A percentile compares a stretch with the other conserved stretches of the same genome.
Conservation (phyloP, 2,329 filamentous ascomycete species). For the Arthrobotrys sphaeroides region DNA sequence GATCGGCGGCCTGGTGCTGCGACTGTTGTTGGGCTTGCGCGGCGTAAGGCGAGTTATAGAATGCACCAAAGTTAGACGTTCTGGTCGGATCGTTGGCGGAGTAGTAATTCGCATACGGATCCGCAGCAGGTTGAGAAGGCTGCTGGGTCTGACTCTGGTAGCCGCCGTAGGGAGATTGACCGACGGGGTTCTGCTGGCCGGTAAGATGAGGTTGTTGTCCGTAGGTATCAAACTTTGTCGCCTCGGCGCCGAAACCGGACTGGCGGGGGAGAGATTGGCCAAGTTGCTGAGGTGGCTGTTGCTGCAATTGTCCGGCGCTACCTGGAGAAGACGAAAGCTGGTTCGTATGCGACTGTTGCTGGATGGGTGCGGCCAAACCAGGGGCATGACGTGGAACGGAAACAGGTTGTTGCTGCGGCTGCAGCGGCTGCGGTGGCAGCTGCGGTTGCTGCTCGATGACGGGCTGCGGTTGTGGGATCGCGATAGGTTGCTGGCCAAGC, state of each 20-base stretch:
- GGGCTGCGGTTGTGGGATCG: conserved; percentile 59
- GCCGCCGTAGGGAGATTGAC: conserved; percentile 56
- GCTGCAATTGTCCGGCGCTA: conserved; percentile 75
- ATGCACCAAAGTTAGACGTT: conserved; percentile 22
- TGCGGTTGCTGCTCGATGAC: conserved; percentile 61
- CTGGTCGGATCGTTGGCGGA: conserved; percentile 24
- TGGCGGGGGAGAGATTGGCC: conserved; percentile 69
- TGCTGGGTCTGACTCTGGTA: conserved; percentile 56
- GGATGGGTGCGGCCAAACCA: conserved; percentile 65
- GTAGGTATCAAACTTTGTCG: conserved; percentile 74
- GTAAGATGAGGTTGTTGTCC: conserved; percentile 64
- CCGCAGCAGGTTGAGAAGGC: conserved; percentile 35
- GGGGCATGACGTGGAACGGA: conserved; percentile 68
- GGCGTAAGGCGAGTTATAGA: conserved; percentile 64
- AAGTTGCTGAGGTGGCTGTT: conserved; percentile 67
- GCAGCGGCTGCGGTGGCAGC: conserved; percentile 59
- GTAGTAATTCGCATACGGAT: conserved; percentile 45
- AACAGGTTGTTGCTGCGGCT: conserved; percentile 63
- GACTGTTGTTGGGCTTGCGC: conserved; percentile 61
- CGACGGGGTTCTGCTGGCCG: conserved; percentile 59
- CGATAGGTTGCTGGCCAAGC: conserved; percentile 60
- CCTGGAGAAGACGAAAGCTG: conserved; percentile 76
- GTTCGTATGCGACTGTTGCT: conserved; percentile 74
- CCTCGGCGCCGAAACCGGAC: conserved; percentile 74
- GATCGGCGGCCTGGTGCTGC: conserved; percentile 73